A percentile compares a stretch with the other conserved stretches of the same genome.
These are phyloP conservation scores for Apophysomyces trapeziformis DNA, from an alignment of 371 early-diverging fungal genomes.

Conservation along the genomic window DNA sequence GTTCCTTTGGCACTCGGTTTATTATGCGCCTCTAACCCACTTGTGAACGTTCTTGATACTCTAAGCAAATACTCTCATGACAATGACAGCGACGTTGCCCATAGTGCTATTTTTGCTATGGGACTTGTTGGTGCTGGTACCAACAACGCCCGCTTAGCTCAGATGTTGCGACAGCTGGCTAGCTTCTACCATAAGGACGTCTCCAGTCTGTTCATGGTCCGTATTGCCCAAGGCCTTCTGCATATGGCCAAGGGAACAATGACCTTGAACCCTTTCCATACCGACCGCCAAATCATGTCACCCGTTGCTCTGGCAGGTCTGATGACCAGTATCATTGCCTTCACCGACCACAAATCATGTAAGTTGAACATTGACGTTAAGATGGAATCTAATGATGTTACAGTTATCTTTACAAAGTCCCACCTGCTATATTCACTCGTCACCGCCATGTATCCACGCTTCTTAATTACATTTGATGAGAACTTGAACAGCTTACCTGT, in stretches of 20 bases:
- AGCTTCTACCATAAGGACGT: conserved; percentile 97
- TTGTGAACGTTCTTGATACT: conserved; percentile 90
- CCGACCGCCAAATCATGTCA: conserved; percentile 89
- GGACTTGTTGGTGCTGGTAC: conserved; percentile 99
- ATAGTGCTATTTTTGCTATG: conserved; percentile 98
- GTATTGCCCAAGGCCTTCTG: conserved; percentile 97
- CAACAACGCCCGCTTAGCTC: conserved; percentile 98
- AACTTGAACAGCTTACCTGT: conserved; percentile 77
- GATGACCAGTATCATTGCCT: conserved; percentile 85
- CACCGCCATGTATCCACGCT: conserved; percentile 96
- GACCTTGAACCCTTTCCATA: conserved; percentile 93
- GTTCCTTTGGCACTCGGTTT: conserved; percentile 97
- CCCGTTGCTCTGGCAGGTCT: conserved; percentile 92
- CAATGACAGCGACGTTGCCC: conserved; percentile 92
- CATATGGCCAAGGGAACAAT: conserved; percentile 99
- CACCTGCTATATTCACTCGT: conserved; percentile 93
- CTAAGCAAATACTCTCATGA: conserved; percentile 98
- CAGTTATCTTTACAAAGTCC: conserved; percentile 83
- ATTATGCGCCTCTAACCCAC: conserved; percentile 96
- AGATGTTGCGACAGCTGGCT: conserved; percentile 96
- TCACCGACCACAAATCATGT: conserved; percentile 88
- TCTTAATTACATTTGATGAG: conserved; percentile 94
- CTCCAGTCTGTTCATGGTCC: conserved; percentile 90
- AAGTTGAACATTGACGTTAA: conserved; percentile 32
- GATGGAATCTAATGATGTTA: conserved; percentile 3